phyloP scores from a whole-genome alignment of 2,329 filamentous ascomycete species.

The Ilyonectria destructans region DNA sequence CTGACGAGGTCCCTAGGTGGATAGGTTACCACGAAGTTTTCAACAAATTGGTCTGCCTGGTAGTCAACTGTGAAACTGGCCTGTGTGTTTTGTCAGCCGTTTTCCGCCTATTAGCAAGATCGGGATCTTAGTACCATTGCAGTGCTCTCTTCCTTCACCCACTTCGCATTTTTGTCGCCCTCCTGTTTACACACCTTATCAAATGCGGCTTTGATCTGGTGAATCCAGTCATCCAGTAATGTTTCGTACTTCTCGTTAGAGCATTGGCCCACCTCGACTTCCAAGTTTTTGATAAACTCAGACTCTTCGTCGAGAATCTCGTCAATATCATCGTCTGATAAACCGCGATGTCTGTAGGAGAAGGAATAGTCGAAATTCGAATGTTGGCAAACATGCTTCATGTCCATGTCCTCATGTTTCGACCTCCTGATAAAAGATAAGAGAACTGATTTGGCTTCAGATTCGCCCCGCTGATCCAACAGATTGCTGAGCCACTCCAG shows the following conservation, averaged over 20 bases:
- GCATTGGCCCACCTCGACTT: constrained; percentile 1
- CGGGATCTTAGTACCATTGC: not conserved
- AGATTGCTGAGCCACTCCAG: too few relatives aligned
- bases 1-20: not conserved
- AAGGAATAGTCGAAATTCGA: not conserved
- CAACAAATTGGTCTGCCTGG: not conserved
- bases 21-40: too few relatives aligned
- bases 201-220: not conserved
- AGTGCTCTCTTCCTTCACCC: not conserved
- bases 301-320: constrained; percentile 16
- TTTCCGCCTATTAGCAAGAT: not conserved
- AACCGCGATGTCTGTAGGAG: not conserved
- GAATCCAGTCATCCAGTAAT: not conserved
- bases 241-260: not conserved
- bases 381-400: constrained; percentile 14
- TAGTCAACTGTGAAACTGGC: not conserved
- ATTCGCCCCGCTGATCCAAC: not conserved
- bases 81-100: not conserved
- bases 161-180: not conserved
- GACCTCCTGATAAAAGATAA: not conserved
- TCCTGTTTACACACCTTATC: too few relatives aligned
- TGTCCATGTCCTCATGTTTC: not conserved
- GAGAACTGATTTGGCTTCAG: not conserved
- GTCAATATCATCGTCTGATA: not conserved
- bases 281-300: constrained; percentile 5